phyloP scores from a whole-genome alignment of 306 rosid species.

The Cucurbita pepo region DNA sequence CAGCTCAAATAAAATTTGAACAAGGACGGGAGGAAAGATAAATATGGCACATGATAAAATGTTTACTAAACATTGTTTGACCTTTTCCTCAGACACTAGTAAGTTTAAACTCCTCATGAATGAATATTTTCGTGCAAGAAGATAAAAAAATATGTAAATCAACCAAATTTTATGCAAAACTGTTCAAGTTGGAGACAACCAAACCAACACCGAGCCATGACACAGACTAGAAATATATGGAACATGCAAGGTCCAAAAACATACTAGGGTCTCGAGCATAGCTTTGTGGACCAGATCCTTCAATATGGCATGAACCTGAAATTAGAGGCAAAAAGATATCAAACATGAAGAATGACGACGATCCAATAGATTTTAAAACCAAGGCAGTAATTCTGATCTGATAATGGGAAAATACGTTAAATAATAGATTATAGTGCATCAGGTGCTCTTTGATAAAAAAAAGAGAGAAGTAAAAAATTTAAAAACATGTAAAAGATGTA shows the following conservation, averaged over 20 bases:
- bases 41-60: background rate
- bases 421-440: background rate
- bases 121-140: background rate
- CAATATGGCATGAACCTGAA: constrained; percentile 57
- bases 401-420: background rate
- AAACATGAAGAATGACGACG: background rate
- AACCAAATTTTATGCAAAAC: background rate
- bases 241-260: constrained; percentile 6
- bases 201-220: background rate
- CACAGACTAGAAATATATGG: background rate
- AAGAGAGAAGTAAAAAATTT: background rate
- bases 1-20: background rate
- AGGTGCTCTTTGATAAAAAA: background rate
- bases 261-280: constrained; percentile 57
- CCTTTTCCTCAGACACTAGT: background rate
- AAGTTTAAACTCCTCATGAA: background rate
- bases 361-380: background rate
- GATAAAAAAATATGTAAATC: background rate
- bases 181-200: background rate
- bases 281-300: constrained; percentile 81
- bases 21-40: background rate
- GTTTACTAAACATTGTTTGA: background rate
- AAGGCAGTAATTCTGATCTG: background rate
- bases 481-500: background rate
- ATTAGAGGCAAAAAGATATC: background rate